A percentile compares a stretch with the other conserved stretches of the same genome.
Evolutionary conservation across 2,329 filamentous ascomycete genomes (phyloP).

Genomic region (Lachnellula subtilissima): DNA sequence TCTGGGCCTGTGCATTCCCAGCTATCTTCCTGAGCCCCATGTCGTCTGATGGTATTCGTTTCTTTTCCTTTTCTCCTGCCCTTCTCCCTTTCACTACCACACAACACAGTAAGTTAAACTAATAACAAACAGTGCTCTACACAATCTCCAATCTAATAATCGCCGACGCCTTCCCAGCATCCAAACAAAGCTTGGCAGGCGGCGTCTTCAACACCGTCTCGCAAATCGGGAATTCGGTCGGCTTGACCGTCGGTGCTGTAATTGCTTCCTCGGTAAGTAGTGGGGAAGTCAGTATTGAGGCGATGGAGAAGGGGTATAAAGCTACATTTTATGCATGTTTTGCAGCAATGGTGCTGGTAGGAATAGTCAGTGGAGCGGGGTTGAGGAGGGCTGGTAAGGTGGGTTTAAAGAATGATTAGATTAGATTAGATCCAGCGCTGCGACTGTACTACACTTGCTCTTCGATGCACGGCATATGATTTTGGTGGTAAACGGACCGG

Average conservation of each 20-base stretch:
- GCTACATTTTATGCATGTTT: conserved; percentile 41
- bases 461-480: too few relatives aligned
- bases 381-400: conserved; percentile 38
- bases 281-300: conserved; percentile 31
- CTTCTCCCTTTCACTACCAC: background rate
- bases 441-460: too few relatives aligned
- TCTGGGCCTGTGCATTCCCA: conserved; percentile 42
- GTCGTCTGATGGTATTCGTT: conserved; percentile 33
- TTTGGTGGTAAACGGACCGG: too few relatives aligned
- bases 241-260: conserved; percentile 45
- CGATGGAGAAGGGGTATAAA: conserved; percentile 36
- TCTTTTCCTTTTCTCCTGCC: background rate
- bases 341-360: conserved; percentile 30
- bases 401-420: conserved; percentile 20
- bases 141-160: too few relatives aligned
- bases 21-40: conserved; percentile 39
- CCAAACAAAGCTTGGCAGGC: too few relatives aligned
- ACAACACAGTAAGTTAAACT: conserved; percentile 34
- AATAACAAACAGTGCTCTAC: background rate
- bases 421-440: too few relatives aligned
- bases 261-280: conserved; percentile 35
- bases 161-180: too few relatives aligned
- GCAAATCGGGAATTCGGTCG: conserved; percentile 51
- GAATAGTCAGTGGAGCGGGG: conserved; percentile 33
- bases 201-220: conserved; percentile 15